A percentile compares a stretch with the other conserved stretches of the same genome.
These are phyloP conservation scores for Backusella parvicylindrica DNA, from an alignment of 192 early-diverging fungal species.

Conservation along the genomic window DNA sequence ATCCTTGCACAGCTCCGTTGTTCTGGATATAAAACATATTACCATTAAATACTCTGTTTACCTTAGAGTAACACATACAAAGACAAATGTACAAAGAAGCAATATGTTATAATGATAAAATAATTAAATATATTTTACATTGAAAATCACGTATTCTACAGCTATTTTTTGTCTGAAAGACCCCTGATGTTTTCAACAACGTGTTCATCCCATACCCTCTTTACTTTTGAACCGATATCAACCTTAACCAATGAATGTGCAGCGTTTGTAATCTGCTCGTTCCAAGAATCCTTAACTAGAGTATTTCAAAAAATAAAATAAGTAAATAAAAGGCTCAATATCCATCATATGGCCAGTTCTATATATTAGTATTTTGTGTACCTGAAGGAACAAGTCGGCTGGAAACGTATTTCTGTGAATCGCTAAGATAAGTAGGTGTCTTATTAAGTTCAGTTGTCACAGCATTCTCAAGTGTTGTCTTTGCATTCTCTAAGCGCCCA, in stretches of 20 bases:
- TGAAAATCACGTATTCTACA: neutral
- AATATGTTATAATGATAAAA: neutral
- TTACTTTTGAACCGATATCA: conserved; percentile 9
- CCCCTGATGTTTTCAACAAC: conserved; percentile 7
- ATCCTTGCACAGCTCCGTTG: no score
- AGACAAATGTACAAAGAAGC: neutral
- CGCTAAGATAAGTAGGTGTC: neutral
- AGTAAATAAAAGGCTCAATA: neutral
- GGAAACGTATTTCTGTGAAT: conserved; percentile 8
- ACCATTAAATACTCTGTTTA: no score
- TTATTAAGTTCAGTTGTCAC: neutral
- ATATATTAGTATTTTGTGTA: neutral
- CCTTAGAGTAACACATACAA: neutral
- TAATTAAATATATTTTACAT: neutral
- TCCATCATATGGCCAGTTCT: neutral
- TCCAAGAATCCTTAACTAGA: conserved; percentile 9
- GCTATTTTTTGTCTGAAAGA: neutral
- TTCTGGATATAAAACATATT: no score
- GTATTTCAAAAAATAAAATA: neutral
- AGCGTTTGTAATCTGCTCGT: conserved; percentile 3
- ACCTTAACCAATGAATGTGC: conserved; percentile 2
- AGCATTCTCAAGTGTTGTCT: conserved; percentile 4
- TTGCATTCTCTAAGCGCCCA: neutral
- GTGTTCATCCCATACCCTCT: neutral
- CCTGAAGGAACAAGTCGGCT: conserved; percentile 7